Conservation (phyloP, 2,329 filamentous ascomycete genomes). For the Sarocladium kiliense region DNA sequence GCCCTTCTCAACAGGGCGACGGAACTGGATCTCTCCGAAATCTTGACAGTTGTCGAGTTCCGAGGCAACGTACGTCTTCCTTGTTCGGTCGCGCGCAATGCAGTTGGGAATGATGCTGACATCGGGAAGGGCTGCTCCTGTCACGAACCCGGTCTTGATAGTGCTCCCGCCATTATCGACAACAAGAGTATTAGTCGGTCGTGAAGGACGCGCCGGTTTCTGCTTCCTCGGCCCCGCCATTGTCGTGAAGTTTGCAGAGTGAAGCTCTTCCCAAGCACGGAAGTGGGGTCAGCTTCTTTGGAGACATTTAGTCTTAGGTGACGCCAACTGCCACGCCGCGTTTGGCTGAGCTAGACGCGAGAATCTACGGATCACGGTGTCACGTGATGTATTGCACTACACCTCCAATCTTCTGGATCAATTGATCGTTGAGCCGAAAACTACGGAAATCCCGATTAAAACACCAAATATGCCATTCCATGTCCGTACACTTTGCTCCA, state of each 20-base stretch:
- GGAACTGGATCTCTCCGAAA: conserved; percentile 82
- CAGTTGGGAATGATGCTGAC: conserved; percentile 82
- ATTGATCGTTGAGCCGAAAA: too few species aligned
- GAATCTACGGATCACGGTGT: too few species aligned
- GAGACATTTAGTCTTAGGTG: too few species aligned
- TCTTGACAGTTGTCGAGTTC: conserved; percentile 77
- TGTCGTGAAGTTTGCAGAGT: not conserved
- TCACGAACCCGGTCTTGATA: conserved; percentile 81
- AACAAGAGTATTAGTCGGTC: conserved; percentile 67
- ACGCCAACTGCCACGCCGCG: too few species aligned
- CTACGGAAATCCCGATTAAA: too few species aligned
- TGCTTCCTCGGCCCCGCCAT: conserved; percentile 41
- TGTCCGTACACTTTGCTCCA: too few species aligned
- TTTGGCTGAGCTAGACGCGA: too few species aligned
- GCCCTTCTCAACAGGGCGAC: conserved; percentile 87
- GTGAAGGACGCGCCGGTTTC: conserved; percentile 43
- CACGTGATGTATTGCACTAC: too few species aligned
- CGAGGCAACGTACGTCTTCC: conserved; percentile 72
- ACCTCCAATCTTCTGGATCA: too few species aligned
- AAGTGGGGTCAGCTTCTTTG: too few species aligned
- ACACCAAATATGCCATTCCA: too few species aligned
- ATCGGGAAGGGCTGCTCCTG: conserved; percentile 32
- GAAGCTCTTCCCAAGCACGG: not conserved
- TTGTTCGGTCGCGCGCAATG: conserved; percentile 76
- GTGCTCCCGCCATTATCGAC: conserved; percentile 91